These are phyloP conservation scores for Purpureocillium lavendulum DNA, from an alignment of 2,329 filamentous ascomycete genomes.

Conservation along the genomic window DNA sequence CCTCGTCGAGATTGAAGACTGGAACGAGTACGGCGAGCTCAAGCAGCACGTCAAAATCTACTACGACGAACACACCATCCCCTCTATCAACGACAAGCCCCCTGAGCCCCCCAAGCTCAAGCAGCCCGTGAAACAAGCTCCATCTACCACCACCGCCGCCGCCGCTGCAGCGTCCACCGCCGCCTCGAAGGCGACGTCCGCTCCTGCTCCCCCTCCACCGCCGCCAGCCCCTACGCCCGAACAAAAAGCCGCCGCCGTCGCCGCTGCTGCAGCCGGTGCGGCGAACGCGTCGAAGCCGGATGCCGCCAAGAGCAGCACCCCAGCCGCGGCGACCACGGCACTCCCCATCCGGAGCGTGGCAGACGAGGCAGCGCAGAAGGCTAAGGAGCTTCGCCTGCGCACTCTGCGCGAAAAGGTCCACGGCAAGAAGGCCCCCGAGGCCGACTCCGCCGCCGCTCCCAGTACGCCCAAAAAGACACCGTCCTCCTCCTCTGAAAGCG, in stretches of 20 bases:
- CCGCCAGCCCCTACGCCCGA: conserved; percentile 13
- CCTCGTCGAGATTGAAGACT: conserved; percentile 89
- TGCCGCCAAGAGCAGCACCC: conserved; percentile 12
- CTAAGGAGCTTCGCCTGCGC: conserved; percentile 50
- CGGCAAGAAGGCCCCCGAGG: conserved; percentile 28
- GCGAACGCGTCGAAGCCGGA: conserved; percentile 1
- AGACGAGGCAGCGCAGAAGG: conserved; percentile 58
- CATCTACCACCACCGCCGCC: conserved; percentile 16
- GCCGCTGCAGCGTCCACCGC: conserved; percentile 12
- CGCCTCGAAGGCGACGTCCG: conserved; percentile 7
- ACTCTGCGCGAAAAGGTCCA: conserved; percentile 46
- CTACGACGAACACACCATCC: conserved; percentile 54
- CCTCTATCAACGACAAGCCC: conserved; percentile 43
- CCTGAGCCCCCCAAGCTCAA: conserved; percentile 26
- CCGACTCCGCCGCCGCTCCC: conserved; percentile 4
- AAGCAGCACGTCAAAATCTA: conserved; percentile 72
- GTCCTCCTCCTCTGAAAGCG: conserved; percentile 5
- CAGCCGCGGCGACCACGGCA: conserved; percentile 18
- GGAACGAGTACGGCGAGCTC: conserved; percentile 97
- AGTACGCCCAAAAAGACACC: conserved; percentile 8
- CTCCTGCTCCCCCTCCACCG: conserved; percentile 15
- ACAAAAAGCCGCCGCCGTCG: conserved; percentile 9
- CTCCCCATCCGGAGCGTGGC: conserved; percentile 46
- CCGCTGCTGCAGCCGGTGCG: not conserved
- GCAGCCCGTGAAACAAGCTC: conserved; percentile 15